Evolutionary conservation across 1,284 basidiomycete species (phyloP), one percentile per base, ranked within the genome.

Genomic region (Pholiota adiposa): DNA sequence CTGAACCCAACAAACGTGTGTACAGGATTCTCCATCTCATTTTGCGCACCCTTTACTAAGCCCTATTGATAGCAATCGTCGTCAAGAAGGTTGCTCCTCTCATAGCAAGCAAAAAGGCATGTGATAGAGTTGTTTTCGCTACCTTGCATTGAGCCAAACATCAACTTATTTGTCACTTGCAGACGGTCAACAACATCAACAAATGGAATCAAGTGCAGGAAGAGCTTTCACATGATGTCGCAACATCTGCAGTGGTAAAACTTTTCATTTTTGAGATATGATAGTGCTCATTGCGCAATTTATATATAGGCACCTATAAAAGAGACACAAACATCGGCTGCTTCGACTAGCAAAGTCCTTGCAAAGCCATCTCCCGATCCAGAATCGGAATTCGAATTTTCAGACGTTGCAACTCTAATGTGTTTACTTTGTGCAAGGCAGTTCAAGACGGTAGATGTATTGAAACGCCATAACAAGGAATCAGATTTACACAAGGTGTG

Each of bases 161-260:
- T 25, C 38, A 51, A 49, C 56, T 56, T 27, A 50, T 38, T 40
- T 41, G 29, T 7, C 63, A 23, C 21, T 61, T 49, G 40, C 67
- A 96, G 94, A 91, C 88, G 49, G 89, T 84, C 51, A 92, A 86
- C 72, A 95, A 96, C 68, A 97, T 98, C 71, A 89, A 83, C 70
- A 97, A 97, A 69, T 97, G 95, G 95, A 97, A 95, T 72, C 91
- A 90, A 77, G 93, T 95, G 16, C 93, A 96, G 75, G 89, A 88
- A 74, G 94, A 93, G 68, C 82, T 96, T 29, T 85, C 81, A 33
- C 77, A 82, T 60, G 74, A 77, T 62, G 59, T 76, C 56, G 68
- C 69, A 62, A 60, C 67, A 54, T 63, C 66, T 48, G 59, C 71
- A 55, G 60, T 71, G 76, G 79, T 81, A 73, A 77, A 67, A 58